These are phyloP conservation scores for Fragaria vesca DNA, from an alignment of 306 rosid species.

Conservation along the genomic window DNA sequence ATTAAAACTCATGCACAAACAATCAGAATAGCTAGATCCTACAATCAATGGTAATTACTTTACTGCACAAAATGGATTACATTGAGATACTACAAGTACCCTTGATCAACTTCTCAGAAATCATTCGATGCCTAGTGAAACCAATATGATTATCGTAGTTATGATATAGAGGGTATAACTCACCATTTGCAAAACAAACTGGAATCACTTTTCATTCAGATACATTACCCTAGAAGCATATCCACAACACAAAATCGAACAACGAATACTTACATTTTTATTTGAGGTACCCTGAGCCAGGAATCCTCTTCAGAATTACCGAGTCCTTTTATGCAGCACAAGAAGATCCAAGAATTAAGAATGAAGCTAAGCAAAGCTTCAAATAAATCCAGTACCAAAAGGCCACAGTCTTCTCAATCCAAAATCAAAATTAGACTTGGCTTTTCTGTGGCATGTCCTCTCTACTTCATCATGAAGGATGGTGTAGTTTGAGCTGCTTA, in stretches of 20 bases:
- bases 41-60: neutral
- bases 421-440: constrained; percentile 18
- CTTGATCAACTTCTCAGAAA: neutral
- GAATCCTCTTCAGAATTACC: constrained; percentile 11
- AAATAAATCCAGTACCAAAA: constrained; percentile 17
- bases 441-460: constrained; percentile 37
- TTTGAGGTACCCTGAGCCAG: constrained; percentile 15
- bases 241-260: neutral
- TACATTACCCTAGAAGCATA: neutral
- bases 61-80: neutral
- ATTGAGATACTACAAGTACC: neutral
- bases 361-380: constrained; percentile 7
- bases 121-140: neutral
- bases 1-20: neutral
- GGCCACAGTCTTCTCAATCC: constrained; percentile 26
- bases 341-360: constrained; percentile 6
- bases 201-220: neutral
- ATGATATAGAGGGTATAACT: neutral
- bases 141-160: neutral
- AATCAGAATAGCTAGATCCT: neutral
- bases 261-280: constrained; percentile 18
- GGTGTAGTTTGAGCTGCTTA: constrained; percentile 77
- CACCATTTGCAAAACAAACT: neutral
- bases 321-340: constrained; percentile 1
- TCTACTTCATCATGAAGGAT: constrained; percentile 59